phyloP scores from a whole-genome alignment of 345 rosid genomes.

The Cardiospermum halicacabum region DNA sequence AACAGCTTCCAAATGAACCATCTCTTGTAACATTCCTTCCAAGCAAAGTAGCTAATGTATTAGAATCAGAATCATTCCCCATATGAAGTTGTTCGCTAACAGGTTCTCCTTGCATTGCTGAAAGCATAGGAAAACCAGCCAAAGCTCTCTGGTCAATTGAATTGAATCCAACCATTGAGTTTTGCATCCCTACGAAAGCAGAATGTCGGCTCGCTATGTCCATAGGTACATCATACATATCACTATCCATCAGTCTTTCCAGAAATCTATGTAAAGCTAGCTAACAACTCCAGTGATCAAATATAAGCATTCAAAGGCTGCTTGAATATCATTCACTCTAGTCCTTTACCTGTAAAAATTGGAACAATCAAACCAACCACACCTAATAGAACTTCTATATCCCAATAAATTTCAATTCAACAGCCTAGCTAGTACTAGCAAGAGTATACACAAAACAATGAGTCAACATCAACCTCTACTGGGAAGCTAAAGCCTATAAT shows the following conservation, averaged over 20 bases:
- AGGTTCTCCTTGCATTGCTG: slow-evolving; percentile 34
- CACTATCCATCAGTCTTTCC: slow-evolving; percentile 32
- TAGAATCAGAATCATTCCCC: slow-evolving; percentile 18
- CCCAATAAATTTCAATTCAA: neutral
- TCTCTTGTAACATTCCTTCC: slow-evolving; percentile 28
- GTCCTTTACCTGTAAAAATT: slow-evolving; percentile 21
- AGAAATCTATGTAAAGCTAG: neutral
- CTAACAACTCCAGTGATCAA: neutral
- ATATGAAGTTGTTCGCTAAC: slow-evolving; percentile 16
- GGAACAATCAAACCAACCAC: neutral
- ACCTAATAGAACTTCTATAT: neutral
- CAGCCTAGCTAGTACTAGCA: neutral
- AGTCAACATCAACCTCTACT: neutral
- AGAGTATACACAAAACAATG: neutral
- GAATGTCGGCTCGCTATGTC: slow-evolving; percentile 35
- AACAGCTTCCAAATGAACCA: slow-evolving; percentile 15
- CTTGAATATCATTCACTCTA: slow-evolving; percentile 10
- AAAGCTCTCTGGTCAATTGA: slow-evolving; percentile 27
- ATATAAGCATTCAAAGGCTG: neutral
- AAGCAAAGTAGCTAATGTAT: slow-evolving; percentile 15
- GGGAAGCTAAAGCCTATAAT: neutral
- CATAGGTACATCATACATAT: slow-evolving; percentile 35
- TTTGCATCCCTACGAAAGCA: slow-evolving; percentile 22
- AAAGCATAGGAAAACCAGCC: slow-evolving; percentile 22
- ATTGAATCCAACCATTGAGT: slow-evolving; percentile 26